Evolutionary conservation across 495 filamentous ascomycete genomes (phyloP).

Genomic region (Neurospora discreta): DNA sequence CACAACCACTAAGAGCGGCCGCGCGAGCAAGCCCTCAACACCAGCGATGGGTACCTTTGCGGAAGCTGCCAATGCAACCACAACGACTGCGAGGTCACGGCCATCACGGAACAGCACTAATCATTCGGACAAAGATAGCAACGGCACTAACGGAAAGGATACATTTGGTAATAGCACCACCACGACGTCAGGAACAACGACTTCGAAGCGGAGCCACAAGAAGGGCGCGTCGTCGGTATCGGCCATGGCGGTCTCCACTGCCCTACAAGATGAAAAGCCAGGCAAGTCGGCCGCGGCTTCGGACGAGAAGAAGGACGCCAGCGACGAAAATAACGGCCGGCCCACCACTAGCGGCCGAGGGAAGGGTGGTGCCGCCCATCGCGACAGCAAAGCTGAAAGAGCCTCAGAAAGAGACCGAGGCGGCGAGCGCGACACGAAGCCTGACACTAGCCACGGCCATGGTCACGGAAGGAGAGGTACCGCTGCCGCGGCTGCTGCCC

Average conservation of each 20-base stretch:
- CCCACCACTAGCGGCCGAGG: neutral
- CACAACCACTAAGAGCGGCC: constrained; percentile 45
- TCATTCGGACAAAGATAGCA: neutral
- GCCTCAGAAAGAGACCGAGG: neutral
- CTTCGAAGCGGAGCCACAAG: constrained; percentile 57
- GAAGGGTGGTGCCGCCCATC: neutral
- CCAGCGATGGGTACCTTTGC: constrained; percentile 42
- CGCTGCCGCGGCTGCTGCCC: neutral
- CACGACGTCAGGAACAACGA: neutral
- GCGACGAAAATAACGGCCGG: constrained; percentile 5
- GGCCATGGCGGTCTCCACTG: constrained; percentile 16
- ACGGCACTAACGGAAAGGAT: neutral
- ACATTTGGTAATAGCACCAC: constrained; percentile 3
- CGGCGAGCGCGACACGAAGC: neutral
- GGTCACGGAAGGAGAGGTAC: neutral
- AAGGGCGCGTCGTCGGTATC: constrained; percentile 41
- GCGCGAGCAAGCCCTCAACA: constrained; percentile 54
- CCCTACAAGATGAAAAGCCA: neutral
- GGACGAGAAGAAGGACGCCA: neutral
- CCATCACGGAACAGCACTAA: constrained; percentile 13
- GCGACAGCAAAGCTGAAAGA: neutral
- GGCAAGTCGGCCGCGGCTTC: neutral
- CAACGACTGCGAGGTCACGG: constrained; percentile 10
- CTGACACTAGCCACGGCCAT: neutral
- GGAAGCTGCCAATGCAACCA: constrained; percentile 27